Conservation (phyloP, 1,139 yeast genomes). For the Zygosaccharomyces pseudobailii region DNA sequence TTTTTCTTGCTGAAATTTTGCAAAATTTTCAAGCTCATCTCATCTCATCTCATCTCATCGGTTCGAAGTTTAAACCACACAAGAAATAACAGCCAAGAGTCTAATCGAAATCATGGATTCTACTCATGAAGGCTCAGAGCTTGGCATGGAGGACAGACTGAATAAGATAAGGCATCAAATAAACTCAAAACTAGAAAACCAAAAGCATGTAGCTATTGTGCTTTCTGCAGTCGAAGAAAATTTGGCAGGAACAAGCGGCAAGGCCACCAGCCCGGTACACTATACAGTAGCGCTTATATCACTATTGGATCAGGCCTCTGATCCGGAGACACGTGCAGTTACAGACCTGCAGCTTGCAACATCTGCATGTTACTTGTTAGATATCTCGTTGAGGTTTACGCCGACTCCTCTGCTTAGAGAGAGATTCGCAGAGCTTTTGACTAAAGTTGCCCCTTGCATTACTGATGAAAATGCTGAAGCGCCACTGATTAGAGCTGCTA, state of each 20-base stretch:
- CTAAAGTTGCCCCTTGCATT: conserved; percentile 76
- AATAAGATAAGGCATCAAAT: conserved; percentile 66
- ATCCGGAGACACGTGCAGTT: conserved; percentile 46
- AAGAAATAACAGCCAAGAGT: conserved; percentile 7
- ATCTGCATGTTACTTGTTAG: conserved; percentile 76
- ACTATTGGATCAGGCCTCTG: conserved; percentile 69
- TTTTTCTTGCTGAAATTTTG: neutral
- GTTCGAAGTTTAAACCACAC: neutral
- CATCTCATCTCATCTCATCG: conserved; percentile 17
- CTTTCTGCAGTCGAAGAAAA: conserved; percentile 89
- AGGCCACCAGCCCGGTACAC: conserved; percentile 53
- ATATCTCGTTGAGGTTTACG: conserved; percentile 70
- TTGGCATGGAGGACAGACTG: conserved; percentile 63
- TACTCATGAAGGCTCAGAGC: conserved; percentile 47
- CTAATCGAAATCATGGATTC: conserved; percentile 28
- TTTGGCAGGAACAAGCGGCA: conserved; percentile 53
- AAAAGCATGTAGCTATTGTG: conserved; percentile 70
- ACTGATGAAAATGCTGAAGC: conserved; percentile 70
- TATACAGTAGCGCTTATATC: conserved; percentile 83
- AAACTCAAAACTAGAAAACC: conserved; percentile 75
- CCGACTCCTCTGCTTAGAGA: conserved; percentile 64
- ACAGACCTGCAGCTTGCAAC: conserved; percentile 61
- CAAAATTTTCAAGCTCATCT: conserved; percentile 20
- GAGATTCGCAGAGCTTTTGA: conserved; percentile 71
- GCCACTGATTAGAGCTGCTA: conserved; percentile 76